These are phyloP conservation scores for Trichoderma harzianum DNA, from an alignment of 2,329 filamentous ascomycete genomes.

Conservation along the genomic window DNA sequence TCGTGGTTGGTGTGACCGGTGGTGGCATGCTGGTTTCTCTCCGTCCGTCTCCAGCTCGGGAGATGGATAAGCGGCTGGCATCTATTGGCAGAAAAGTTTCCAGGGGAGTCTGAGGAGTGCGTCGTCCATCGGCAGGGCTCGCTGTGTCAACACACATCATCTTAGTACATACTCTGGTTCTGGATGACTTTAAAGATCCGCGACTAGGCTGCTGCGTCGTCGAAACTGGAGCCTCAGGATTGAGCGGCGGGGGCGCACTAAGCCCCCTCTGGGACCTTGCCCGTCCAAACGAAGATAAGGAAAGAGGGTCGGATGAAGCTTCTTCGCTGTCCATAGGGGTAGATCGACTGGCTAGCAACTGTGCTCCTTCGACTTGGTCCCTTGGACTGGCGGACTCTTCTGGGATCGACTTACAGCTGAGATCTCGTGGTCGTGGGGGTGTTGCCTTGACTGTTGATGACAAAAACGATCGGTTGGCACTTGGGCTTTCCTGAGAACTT, in stretches of 20 bases:
- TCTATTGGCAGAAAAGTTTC: constrained; percentile 74
- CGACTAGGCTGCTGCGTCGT: constrained; percentile 8
- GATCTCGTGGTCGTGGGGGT: constrained; percentile 37
- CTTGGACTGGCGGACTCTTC: constrained; percentile 17
- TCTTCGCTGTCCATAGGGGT: constrained; percentile 33
- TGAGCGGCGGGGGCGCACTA: constrained; percentile 35
- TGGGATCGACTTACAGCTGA: constrained; percentile 44
- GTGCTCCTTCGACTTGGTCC: constrained; percentile 21
- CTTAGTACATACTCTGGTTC: constrained; percentile 50
- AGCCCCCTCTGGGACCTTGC: constrained; percentile 31
- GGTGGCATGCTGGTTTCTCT: constrained; percentile 37
- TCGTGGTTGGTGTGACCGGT: constrained; percentile 79
- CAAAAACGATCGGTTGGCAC: constrained; percentile 43
- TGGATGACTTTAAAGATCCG: constrained; percentile 26
- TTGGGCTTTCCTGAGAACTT: constrained; percentile 45
- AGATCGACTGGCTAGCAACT: constrained; percentile 22
- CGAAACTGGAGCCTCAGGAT: constrained; percentile 25
- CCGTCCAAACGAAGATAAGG: constrained; percentile 38
- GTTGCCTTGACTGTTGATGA: constrained; percentile 40
- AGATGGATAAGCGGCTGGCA: constrained; percentile 79
- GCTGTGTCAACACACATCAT: constrained; percentile 48
- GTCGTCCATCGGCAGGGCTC: constrained; percentile 57
- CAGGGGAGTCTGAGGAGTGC: constrained; percentile 74
- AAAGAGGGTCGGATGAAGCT: constrained; percentile 32
- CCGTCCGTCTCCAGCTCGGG: constrained; percentile 48